A percentile compares a stretch with the other conserved stretches of the same genome.
These are phyloP conservation scores for Candida michaelii DNA, from an alignment of 805 yeast species.

Conservation along the genomic window DNA sequence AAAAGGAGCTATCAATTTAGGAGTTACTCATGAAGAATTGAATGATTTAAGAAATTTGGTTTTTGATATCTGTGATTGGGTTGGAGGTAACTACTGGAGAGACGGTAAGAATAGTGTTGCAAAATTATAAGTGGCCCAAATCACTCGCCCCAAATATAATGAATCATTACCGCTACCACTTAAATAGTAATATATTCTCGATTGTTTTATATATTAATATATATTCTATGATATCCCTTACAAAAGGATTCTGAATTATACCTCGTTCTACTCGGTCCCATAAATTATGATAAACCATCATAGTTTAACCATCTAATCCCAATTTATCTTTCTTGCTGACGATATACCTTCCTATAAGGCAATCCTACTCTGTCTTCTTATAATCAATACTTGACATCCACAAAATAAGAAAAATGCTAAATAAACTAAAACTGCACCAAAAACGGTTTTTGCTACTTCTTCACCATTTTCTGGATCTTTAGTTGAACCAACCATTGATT, in stretches of 20 bases:
- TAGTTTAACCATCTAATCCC: too few relatives aligned
- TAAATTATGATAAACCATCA: too few relatives aligned
- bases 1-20: constrained; percentile 79
- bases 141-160: too few relatives aligned
- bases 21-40: constrained; percentile 65
- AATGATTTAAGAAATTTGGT: constrained; percentile 60
- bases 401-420: constrained; percentile 80
- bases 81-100: constrained; percentile 52
- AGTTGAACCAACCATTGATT: constrained; percentile 88
- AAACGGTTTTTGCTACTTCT: constrained; percentile 89
- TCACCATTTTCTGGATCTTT: constrained; percentile 91
- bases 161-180: too few relatives aligned
- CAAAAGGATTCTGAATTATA: too few relatives aligned
- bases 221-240: neutral
- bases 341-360: constrained; percentile 33
- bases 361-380: constrained; percentile 66
- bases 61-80: constrained; percentile 67
- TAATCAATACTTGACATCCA: constrained; percentile 75
- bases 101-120: constrained; percentile 60
- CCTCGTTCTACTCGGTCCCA: too few relatives aligned
- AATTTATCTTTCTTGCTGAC: too few relatives aligned
- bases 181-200: too few relatives aligned
- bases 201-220: constrained; percentile 6
- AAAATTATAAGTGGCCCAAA: constrained; percentile 33
- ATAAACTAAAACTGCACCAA: constrained; percentile 86